These are phyloP conservation scores for Zygoascus tannicola DNA, from an alignment of 805 yeast species.

Conservation along the genomic window DNA sequence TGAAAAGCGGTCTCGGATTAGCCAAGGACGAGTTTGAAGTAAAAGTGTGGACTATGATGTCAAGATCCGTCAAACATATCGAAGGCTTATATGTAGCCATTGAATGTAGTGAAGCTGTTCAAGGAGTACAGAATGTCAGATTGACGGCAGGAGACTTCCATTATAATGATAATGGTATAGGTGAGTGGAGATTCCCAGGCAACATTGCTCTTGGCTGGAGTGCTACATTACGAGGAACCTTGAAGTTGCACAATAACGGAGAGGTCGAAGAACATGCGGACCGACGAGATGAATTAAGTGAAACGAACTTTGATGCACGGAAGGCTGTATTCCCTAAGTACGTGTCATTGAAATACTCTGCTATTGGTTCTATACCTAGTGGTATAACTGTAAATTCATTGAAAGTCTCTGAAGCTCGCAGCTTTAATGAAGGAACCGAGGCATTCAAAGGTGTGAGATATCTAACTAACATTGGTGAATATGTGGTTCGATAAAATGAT, in stretches of 20 bases:
- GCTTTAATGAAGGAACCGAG: conserved; percentile 50
- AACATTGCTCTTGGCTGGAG: conserved; percentile 51
- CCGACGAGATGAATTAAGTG: not conserved
- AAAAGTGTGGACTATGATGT: conserved; percentile 38
- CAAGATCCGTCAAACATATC: conserved; percentile 37
- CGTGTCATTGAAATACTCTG: conserved; percentile 42
- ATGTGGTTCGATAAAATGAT: conserved; percentile 30
- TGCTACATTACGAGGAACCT: conserved; percentile 57
- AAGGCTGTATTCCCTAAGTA: conserved; percentile 33
- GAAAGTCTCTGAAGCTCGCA: conserved; percentile 47
- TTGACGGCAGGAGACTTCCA: conserved; percentile 72
- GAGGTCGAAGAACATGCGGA: conserved; percentile 18
- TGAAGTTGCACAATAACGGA: conserved; percentile 26
- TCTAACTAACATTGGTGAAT: conserved; percentile 53
- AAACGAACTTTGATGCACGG: conserved; percentile 4
- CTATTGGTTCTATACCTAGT: conserved; percentile 67
- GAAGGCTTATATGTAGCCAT: conserved; percentile 40
- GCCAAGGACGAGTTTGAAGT: conserved; percentile 55
- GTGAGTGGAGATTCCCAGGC: conserved; percentile 63
- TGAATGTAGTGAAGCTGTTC: conserved; percentile 25
- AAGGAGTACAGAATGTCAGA: conserved; percentile 43
- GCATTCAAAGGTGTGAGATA: conserved; percentile 93
- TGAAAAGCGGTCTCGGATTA: conserved; percentile 44
- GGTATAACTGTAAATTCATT: conserved; percentile 62
- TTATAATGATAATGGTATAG: conserved; percentile 40